Evolutionary conservation across 495 filamentous ascomycete species (phyloP), one percentile per base, ranked within the genome.

Genomic region (Hypoxylon crocopeplum): DNA sequence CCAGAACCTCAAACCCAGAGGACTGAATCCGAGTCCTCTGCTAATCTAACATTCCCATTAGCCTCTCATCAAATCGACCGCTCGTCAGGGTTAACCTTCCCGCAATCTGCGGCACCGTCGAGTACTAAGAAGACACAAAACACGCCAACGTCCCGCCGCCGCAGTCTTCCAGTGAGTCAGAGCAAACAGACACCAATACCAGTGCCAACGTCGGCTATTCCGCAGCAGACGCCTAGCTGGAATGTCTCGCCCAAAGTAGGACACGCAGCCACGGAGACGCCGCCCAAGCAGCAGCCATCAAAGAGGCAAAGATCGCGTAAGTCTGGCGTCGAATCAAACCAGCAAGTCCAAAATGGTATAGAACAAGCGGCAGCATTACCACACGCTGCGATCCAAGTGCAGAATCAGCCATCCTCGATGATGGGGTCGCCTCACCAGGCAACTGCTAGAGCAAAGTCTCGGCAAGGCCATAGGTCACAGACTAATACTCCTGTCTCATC

Each of bases 351-450:
- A 20, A 52, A 59, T 36, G 27, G 15, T 42, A 17, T 50, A 17
- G 47, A 62, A 19, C 66, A 71, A 53, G 29, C 36, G 12, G 22
- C 47, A 11, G 41, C 48, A 11, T 6, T 59, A 22, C 47, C 61
- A 2, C 68, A 69, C 32, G 32, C 44, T 11, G 37, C 42, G 0
- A 25, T 46, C 7, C 59, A 66, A 48, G 13, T 15, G 1, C 54
- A 46, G 10, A 53, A 38, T 20, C 67, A 60, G 21, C 62, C 52
- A 25, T 54, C 62, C 12, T 37, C 62, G 2, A 57, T 55, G 32
- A 60, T 30, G 13, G 55, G 58, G 11, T 68, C 68, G n/a, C 64
- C 61, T 20, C 68, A 68, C 40, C 64, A 62, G 38, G 33, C 41
- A 13, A 30, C 58, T 30, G 46, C 64, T 19, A 50, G 52, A n/a